Conservation (phyloP, 1,284 basidiomycete species). For the Trametes versicolor region DNA sequence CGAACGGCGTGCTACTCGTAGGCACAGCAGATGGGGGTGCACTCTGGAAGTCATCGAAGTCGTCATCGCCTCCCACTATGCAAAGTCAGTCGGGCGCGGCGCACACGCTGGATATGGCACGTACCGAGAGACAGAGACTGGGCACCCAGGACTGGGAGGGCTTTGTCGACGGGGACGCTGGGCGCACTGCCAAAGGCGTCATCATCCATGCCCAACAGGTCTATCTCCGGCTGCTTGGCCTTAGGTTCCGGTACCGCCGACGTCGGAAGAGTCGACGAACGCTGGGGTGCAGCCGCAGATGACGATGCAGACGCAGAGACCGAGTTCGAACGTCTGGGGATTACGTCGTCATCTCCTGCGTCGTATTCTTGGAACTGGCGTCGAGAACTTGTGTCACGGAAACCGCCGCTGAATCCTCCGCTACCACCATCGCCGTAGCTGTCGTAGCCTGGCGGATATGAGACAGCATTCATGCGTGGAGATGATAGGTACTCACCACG, state of each 20-base stretch:
- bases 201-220: constrained; percentile 72
- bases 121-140: constrained; percentile 54
- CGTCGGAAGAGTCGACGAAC: constrained; percentile 54
- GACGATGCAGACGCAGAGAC: constrained; percentile 39
- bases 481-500: constrained; percentile 26
- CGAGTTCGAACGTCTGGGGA: constrained; percentile 54
- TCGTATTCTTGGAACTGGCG: constrained; percentile 93
- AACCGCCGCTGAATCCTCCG: constrained; percentile 59
- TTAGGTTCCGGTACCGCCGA: constrained; percentile 54
- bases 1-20: constrained; percentile 47
- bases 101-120: background rate
- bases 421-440: constrained; percentile 48
- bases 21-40: constrained; percentile 63
- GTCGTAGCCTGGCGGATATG: constrained; percentile 42
- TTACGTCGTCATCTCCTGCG: constrained; percentile 91
- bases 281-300: constrained; percentile 39
- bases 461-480: background rate
- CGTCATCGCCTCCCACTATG: constrained; percentile 64
- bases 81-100: background rate
- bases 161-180: constrained; percentile 58
- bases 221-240: constrained; percentile 49
- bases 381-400: constrained; percentile 65
- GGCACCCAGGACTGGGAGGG: constrained; percentile 56
- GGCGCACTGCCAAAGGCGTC: constrained; percentile 56
- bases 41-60: constrained; percentile 93